Evolutionary conservation across 2,329 filamentous ascomycete species (phyloP).

Genomic region (Xylariales sp.): DNA sequence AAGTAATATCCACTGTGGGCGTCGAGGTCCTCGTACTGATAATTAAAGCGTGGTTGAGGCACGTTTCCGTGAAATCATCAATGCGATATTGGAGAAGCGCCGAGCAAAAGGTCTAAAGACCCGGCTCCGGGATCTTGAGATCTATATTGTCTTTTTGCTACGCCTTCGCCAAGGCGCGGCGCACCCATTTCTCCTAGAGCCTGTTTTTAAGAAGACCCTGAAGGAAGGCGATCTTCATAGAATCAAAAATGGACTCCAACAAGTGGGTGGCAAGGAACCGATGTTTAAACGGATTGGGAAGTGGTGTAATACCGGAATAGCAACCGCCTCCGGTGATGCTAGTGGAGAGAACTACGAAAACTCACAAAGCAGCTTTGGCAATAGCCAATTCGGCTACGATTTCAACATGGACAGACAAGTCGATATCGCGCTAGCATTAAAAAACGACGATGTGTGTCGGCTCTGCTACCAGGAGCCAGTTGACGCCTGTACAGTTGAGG

Average conservation of each 20-base stretch:
- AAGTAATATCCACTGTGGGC: background rate
- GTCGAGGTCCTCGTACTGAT: background rate
- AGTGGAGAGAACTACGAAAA: background rate
- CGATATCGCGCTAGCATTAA: slow-evolving; percentile 1
- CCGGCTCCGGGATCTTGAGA: background rate
- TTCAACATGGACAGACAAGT: slow-evolving; percentile 21
- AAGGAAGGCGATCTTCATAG: background rate
- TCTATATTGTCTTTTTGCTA: slow-evolving; percentile 9
- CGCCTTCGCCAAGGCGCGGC: slow-evolving; percentile 25
- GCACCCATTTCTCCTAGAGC: slow-evolving; percentile 33
- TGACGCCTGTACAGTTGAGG: background rate
- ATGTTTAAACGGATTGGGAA: slow-evolving; percentile 25
- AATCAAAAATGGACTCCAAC: background rate
- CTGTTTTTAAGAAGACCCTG: slow-evolving; percentile 18
- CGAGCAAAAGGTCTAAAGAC: background rate
- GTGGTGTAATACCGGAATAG: slow-evolving; percentile 19
- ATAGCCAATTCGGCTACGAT: slow-evolving; percentile 28
- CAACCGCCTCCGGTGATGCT: background rate
- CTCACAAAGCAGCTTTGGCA: background rate
- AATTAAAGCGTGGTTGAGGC: slow-evolving; percentile 21
- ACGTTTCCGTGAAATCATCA: slow-evolving; percentile 12
- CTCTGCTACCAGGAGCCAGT: slow-evolving; percentile 26
- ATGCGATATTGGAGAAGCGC: background rate
- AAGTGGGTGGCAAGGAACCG: background rate
- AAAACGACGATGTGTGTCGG: slow-evolving; percentile 20